Evolutionary conservation across 495 filamentous ascomycete species (phyloP), one percentile per base, ranked within the genome.

Genomic region (Sphaerosporella brunnea): DNA sequence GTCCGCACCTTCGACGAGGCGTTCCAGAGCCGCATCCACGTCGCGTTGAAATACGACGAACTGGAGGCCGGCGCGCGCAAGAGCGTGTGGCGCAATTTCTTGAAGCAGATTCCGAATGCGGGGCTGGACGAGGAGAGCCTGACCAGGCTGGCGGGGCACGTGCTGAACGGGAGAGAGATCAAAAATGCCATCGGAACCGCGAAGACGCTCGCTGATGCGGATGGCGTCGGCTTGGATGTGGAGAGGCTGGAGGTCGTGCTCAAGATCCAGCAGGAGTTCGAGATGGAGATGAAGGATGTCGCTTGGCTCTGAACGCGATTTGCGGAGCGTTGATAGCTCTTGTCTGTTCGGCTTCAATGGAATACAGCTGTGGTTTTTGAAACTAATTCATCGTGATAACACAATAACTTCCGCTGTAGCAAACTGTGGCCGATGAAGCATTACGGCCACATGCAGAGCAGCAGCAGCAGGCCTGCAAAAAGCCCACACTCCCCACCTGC

Each of bases 141-240:
- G 23, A 34, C 47, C 21, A 49, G 49, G 15, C 39, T 49, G 36
- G 3, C 41, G 9, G 23, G 18, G 28, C 4, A 44, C 38, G 50
- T 38, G 44, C 47, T 43, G 19, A 55, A 55, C 23, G 53, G 53
- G 28, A 42, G 53, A 18, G 47, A 79, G 77, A 94, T 94, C 70
- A 94, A 94, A 69, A 93, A 94, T 62, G 80, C 77, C 5, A 79
- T 92, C 36, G 74, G 81, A 39, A 86, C 83, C 0, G 84, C 85
- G 0, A 83, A 93, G 61, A 79, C 79, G 0, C 69, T 93, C 11
- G 85, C 85, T 2, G 74, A 90, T 45, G 78, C 82, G 47, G 79
- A 86, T 61, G 66, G 69, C 28, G 69, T 73, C 35, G 68, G 69
- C 0, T 69, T 93, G 9, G 72, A 71, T 2, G 82, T 93, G 75